Conservation (phyloP, 306 rosid species). For the Trichosanthes truncata region DNA sequence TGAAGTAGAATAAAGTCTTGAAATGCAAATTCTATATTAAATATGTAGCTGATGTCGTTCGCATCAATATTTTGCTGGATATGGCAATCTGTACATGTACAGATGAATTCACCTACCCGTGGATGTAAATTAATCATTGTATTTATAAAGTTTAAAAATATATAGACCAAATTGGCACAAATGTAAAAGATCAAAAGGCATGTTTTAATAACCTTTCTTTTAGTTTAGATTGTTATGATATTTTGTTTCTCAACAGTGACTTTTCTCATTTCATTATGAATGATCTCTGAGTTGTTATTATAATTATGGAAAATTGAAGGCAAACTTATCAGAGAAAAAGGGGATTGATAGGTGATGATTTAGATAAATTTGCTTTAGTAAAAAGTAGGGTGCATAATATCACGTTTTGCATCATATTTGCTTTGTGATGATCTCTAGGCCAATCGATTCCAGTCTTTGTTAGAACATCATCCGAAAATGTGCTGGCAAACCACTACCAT, state of each 20-base stretch:
- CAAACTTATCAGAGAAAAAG: constrained; percentile 2
- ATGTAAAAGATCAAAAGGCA: too few species aligned
- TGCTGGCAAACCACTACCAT: constrained; percentile 8
- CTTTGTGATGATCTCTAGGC: constrained; percentile 1
- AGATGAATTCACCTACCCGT: not conserved
- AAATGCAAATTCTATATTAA: not conserved
- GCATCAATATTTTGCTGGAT: not conserved
- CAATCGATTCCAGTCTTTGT: not conserved
- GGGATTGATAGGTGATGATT: not conserved
- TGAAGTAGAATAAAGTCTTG: not conserved
- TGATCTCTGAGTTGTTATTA: not conserved
- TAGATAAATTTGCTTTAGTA: constrained; percentile 4
- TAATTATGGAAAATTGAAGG: not conserved
- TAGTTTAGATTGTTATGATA: not conserved
- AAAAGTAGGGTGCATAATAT: not conserved
- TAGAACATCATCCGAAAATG: constrained; percentile 5
- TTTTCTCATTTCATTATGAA: not conserved
- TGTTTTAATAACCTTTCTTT: not conserved
- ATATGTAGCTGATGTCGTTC: not conserved
- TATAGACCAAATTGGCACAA: not conserved
- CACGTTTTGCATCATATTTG: constrained; percentile 5
- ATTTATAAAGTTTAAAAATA: not conserved
- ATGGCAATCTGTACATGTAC: not conserved
- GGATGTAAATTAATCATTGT: not conserved
- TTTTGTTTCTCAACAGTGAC: not conserved